Evolutionary conservation across 495 filamentous ascomycete genomes (phyloP).

Genomic region (Neurospora africana): DNA sequence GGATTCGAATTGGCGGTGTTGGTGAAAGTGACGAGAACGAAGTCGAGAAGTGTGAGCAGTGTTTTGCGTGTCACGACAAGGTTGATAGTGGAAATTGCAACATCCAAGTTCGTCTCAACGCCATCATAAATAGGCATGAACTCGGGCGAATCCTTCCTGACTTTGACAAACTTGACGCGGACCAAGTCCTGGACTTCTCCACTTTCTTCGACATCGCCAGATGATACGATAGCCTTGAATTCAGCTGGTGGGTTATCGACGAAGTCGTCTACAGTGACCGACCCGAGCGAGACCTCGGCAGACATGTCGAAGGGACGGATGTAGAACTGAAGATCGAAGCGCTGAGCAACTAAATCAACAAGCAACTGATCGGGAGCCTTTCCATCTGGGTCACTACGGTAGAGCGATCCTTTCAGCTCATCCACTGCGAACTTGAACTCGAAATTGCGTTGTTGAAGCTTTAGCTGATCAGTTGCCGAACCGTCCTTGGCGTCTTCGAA

Average conservation of each 20-base stretch:
- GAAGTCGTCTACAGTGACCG: conserved; percentile 86
- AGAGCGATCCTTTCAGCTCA: conserved; percentile 82
- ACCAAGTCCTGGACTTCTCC: conserved; percentile 70
- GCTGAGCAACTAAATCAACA: conserved; percentile 83
- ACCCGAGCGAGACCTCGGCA: conserved; percentile 76
- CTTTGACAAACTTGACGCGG: conserved; percentile 74
- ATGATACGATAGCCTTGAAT: conserved; percentile 92
- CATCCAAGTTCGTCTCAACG: conserved; percentile 84
- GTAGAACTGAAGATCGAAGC: conserved; percentile 78
- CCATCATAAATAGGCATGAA: conserved; percentile 86
- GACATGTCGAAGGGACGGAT: conserved; percentile 84
- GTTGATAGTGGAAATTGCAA: conserved; percentile 90
- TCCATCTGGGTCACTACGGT: conserved; percentile 71
- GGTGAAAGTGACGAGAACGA: conserved; percentile 89
- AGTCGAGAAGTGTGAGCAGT: conserved; percentile 88
- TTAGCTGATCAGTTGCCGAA: conserved; percentile 47
- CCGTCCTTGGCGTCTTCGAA: conserved; percentile 54
- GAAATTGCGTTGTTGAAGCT: conserved; percentile 77
- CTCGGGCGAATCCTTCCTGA: conserved; percentile 85
- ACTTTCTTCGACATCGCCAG: conserved; percentile 60
- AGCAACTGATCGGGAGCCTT: conserved; percentile 68
- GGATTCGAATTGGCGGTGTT: conserved; percentile 40
- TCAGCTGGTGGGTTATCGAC: conserved; percentile 82
- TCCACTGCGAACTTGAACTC: conserved; percentile 95
- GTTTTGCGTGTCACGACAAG: conserved; percentile 88